Base-by-base conservation (phyloP, 2,329 filamentous ascomycete genomes). In the Talaromyces islandicus region DNA sequence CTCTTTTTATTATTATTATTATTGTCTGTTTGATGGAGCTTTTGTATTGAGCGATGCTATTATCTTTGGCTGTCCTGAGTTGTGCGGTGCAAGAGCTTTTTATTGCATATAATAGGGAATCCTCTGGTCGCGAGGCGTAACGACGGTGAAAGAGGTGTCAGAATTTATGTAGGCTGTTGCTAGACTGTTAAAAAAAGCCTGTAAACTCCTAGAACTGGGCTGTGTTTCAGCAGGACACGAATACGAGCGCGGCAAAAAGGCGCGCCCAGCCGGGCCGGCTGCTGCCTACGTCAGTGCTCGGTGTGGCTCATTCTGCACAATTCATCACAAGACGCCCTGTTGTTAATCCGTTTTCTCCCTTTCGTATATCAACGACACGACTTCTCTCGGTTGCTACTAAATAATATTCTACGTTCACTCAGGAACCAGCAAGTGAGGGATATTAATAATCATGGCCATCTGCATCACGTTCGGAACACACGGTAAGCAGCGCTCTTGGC, bases 381-480 rank as follows among this genome's bases (percentile, higher is more conserved):
- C 35, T 7, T 38, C 17, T 7, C 29, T 9, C 29, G 6, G 25
- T 30, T 3, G 9, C 9, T 9, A 10, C 29, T 30, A 30, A 9
- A n/a, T n/a, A 12, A 7, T 29, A 12, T 5, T 14, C 10, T 5
- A 35, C 32, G 14, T 14, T 38, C 14, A n/a, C 14, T 38, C n/a
- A 4, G 17, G 3, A 38, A n/a, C 9, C 3, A 10, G 9, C 43
- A 46, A 7, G 9, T 19, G 19, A 12, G 43, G 24, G 35, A 68
- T 27, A 58, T 5, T 14, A 14, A 14, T 4, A 32, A 35, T 35
- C 12, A 77, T 77, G 75, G 75, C 75, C 25, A 71, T 77, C 61
- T 77, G 75, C 66, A 76, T 77, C 63, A 77, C 75, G 7, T 77
- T 76, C 59, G 75, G 75, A 61, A 75, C 71, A 14, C 71, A 77